Evolutionary conservation across 2,329 filamentous ascomycete genomes (phyloP).

Genomic region (Aspergillus sergii): DNA sequence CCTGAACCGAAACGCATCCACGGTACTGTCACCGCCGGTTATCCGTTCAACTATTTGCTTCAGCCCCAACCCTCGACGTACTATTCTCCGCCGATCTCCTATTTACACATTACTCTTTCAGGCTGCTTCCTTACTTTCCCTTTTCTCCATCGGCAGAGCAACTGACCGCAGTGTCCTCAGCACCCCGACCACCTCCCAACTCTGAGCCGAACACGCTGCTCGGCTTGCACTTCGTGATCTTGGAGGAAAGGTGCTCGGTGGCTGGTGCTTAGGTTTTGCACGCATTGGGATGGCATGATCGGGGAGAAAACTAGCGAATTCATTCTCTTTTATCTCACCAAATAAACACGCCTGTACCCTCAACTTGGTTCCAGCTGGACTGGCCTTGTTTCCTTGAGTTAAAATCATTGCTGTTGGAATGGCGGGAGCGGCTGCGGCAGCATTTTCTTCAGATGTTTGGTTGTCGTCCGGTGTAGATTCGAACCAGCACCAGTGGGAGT

Average conservation of each 20-base stretch:
- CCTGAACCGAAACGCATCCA: constrained; percentile 18
- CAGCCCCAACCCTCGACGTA: constrained; percentile 14
- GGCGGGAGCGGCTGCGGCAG: constrained; percentile 44
- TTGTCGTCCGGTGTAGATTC: constrained; percentile 37
- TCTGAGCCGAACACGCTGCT: constrained; percentile 9
- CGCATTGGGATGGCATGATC: constrained; percentile 35
- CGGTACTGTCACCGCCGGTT: constrained; percentile 22
- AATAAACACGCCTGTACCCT: constrained; percentile 7
- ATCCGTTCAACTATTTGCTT: constrained; percentile 22
- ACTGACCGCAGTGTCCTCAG: constrained; percentile 9
- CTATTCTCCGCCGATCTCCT: constrained; percentile 26
- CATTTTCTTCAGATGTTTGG: constrained; percentile 44
- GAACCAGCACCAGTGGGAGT: constrained; percentile 40
- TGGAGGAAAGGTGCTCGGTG: constrained; percentile 9
- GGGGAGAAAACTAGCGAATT: constrained; percentile 18
- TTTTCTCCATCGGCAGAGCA: constrained; percentile 16
- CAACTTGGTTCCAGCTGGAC: constrained; percentile 37
- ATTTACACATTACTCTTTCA: constrained; percentile 41
- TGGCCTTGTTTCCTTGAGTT: constrained; percentile 29
- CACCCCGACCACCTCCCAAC: constrained; percentile 16
- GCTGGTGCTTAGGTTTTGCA: constrained; percentile 14
- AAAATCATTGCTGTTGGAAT: constrained; percentile 32
- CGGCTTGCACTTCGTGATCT: constrained; percentile 9
- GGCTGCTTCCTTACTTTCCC: constrained; percentile 23
- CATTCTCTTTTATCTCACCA: constrained; percentile 18